Base-by-base conservation (phyloP, 1,139 yeast species). In the Magnusiomyces ingens region DNA sequence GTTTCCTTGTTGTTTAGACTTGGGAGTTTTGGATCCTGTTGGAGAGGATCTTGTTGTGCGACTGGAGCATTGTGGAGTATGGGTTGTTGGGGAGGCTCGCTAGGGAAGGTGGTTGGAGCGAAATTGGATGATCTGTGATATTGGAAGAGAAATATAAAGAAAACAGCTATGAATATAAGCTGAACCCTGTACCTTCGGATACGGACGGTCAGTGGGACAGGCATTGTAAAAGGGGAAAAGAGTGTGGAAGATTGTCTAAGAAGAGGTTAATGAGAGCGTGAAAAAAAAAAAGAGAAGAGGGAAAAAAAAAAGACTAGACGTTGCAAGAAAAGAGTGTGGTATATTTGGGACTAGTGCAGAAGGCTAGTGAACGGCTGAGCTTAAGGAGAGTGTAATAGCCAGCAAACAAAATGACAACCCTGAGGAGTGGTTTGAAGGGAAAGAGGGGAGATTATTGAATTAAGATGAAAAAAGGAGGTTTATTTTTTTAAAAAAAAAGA, bases 161-260 rank as follows among this genome's bases (percentile, higher is more conserved):
- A 49, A 12, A 51, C 49, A 43, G 47, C 40, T 8, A 54, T 12
- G 41, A 54, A 49, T 12, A 48, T 32, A 17, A 53, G 47, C 35
- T 54, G 54, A 36, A 43, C 46, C 21, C 57, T 53, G 46, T 54
- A 54, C 52, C 48, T 45, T 40, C 57, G 52, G 21, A 54, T 41
- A 46, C 51, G 48, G 43, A 46, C 49, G 22, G 51, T 35, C 18
- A 51, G 26, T 32, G 57, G 54, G 11, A 47, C 53, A 44, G 57
- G 49, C 57, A 54, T 54, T n/a, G 36, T 46, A 35, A 46, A 21
- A 26, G 17, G 6, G 26, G 2, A 37, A 37, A 37, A 40, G 19
- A 12, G 17, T 22, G 37, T 32, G 1, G 32, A 46, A 10, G 35
- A 19, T 19, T 21, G 47, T 19, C 35, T 44, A 21, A 5, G 48